phyloP scores from a whole-genome alignment of 108 stramenopile genomes.

The Bacterosira constricta region DNA sequence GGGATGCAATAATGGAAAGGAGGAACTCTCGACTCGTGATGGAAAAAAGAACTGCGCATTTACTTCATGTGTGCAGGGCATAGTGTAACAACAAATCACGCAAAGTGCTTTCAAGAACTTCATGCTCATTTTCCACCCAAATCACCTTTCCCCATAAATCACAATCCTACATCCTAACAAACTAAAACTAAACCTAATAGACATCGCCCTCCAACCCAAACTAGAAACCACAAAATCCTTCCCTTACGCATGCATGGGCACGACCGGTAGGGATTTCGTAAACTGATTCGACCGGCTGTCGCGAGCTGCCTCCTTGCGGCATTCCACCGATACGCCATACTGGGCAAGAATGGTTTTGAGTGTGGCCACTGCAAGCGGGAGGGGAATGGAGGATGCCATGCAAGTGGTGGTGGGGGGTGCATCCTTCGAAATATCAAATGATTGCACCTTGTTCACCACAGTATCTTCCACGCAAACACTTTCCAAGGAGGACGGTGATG shows the following conservation, averaged over 20 bases:
- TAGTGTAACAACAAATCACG: too few species aligned
- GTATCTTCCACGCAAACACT: neutral
- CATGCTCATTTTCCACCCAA: too few species aligned
- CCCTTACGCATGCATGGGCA: conserved; percentile 62
- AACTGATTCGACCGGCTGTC: conserved; percentile 11
- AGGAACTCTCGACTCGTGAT: too few species aligned
- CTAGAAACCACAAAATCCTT: neutral
- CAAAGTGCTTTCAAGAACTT: too few species aligned
- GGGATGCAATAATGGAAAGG: too few species aligned
- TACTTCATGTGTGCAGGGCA: too few species aligned
- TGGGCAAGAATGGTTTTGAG: conserved; percentile 73
- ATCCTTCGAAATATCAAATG: neutral
- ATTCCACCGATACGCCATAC: conserved; percentile 56
- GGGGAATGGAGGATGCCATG: conserved; percentile 14
- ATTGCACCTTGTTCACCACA: neutral
- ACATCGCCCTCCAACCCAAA: too few species aligned
- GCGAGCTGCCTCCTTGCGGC: conserved; percentile 13
- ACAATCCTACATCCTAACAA: too few species aligned
- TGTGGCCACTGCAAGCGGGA: conserved; percentile 80
- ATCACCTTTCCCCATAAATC: too few species aligned
- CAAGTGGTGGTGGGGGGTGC: neutral
- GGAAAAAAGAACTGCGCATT: too few species aligned
- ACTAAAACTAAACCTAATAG: too few species aligned
- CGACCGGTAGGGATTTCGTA: conserved; percentile 52
- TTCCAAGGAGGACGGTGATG: conserved; percentile 3